Evolutionary conservation across 805 yeast species (phyloP), one percentile per base, ranked within the genome.

Genomic region (Ogataea polymorpha): DNA sequence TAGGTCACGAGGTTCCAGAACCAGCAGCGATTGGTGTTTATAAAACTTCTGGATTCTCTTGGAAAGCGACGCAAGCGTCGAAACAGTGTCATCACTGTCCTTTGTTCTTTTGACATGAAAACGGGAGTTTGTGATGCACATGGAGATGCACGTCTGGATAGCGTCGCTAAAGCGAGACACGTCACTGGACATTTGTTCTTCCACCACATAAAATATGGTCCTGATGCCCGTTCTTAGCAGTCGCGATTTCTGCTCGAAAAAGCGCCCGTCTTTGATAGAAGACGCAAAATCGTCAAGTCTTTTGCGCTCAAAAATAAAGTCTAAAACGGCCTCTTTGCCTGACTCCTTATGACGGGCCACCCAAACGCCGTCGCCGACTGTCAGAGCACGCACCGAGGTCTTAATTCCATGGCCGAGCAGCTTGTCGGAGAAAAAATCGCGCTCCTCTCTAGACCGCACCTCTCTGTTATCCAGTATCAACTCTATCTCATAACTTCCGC

Each of bases 281-380:
- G 70, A 56, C 0, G 84, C 84, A 53, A 93, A 72, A 68, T 93
- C 99, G 56, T 87, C 95, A 32, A 90, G 62, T 41, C 96, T 67
- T 62, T 93, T 93, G 27, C 99, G 71, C 65, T 93, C 99, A 33
- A 91, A 74, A n/a, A 93, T 83, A 46, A 78, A 81, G 58, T 91
- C 85, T 13, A 93, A 63, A 1, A 86, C 82, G 4, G 81, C 87
- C 40, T 81, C 81, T 39, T 74, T 72, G 1, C 74, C 71, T 0
- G 86, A 74, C 0, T 45, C 51, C 38, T 67, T 74, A 54, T 88
- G 75, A 41, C 74, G 72, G 0, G 96, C 99, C 3, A 89, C 71
- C 99, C 98, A 93, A 8, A 84, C 48, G 1, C 83, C 82, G 65
- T 93, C 99, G 5, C 99, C 98, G 2, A 90, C 77, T 0, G 93